A percentile compares a stretch with the other conserved stretches of the same genome.
phyloP scores from a whole-genome alignment of 176 grass and related monocot species.

The Miscanthus lutarioriparius region DNA sequence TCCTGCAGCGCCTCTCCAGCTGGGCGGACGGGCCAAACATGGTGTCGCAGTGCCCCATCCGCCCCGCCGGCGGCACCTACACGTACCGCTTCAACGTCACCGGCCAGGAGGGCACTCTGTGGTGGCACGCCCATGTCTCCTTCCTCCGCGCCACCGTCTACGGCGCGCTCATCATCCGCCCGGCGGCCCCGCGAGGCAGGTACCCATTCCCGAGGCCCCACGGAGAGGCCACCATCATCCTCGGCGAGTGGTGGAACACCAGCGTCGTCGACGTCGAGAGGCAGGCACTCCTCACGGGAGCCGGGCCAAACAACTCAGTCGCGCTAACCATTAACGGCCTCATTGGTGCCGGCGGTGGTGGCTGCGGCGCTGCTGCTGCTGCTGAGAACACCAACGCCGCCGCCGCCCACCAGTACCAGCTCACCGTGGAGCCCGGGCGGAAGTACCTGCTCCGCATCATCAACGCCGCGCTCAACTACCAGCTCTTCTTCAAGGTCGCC shows the following conservation, averaged over 20 bases:
- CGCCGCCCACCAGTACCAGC: not conserved
- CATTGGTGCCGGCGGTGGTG: not conserved
- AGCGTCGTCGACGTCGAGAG: slow-evolving; percentile 40
- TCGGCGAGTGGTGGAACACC: slow-evolving; percentile 16
- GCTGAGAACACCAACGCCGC: no score
- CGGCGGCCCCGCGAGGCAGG: not conserved
- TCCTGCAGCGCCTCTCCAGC: slow-evolving; percentile 48
- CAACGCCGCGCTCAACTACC: slow-evolving; percentile 63
- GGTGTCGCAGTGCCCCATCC: slow-evolving; percentile 72
- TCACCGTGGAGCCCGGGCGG: slow-evolving; percentile 33
- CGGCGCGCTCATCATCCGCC: slow-evolving; percentile 66
- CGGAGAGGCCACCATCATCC: slow-evolving; percentile 41
- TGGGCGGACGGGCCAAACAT: slow-evolving; percentile 72
- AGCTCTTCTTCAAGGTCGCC: slow-evolving; percentile 77
- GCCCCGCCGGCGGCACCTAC: slow-evolving; percentile 53
- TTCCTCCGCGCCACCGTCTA: slow-evolving; percentile 82
- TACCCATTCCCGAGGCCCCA: slow-evolving; percentile 60
- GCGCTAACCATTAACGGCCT: slow-evolving; percentile 44
- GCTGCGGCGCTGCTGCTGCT: no score
- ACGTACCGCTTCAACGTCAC: slow-evolving; percentile 71
- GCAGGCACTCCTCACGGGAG: slow-evolving; percentile 31
- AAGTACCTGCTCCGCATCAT: slow-evolving; percentile 64
- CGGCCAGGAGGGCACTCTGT: slow-evolving; percentile 77
- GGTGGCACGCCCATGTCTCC: slow-evolving; percentile 92
- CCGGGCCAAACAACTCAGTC: not conserved